These are phyloP conservation scores for Cryphonectria parasitica DNA, from an alignment of 2,329 filamentous ascomycete genomes.

Conservation along the genomic window DNA sequence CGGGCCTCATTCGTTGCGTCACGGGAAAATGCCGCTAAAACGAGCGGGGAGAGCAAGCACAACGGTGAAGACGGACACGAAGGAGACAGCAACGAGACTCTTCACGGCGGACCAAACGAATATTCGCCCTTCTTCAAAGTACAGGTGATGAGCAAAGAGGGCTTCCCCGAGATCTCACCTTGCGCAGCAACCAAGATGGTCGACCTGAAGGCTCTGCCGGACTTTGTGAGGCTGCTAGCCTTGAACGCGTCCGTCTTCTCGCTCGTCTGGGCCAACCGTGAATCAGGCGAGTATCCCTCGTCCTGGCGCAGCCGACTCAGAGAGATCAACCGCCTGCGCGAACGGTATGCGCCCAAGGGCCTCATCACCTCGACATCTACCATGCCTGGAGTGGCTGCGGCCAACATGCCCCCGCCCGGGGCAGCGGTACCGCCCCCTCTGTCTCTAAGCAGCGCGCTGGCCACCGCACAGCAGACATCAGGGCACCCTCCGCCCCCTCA, in stretches of 20 bases:
- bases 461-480: conserved; percentile 33
- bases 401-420: conserved; percentile 33
- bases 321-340: conserved; percentile 81
- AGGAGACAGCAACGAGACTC: conserved; percentile 3
- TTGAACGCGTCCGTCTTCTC: conserved; percentile 95
- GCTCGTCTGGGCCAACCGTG: conserved; percentile 80
- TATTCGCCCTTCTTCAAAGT: conserved; percentile 77
- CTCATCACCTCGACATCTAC: conserved; percentile 35
- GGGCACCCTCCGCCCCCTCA: conserved; percentile 34
- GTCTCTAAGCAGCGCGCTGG: conserved; percentile 27
- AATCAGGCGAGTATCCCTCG: conserved; percentile 81
- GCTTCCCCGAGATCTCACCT: conserved; percentile 89
- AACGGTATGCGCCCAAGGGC: conserved; percentile 60
- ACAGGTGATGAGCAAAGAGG: conserved; percentile 83
- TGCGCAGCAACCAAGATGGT: conserved; percentile 89
- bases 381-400: conserved; percentile 38
- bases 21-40: conserved; percentile 47
- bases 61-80: conserved; percentile 27
- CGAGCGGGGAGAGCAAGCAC: conserved; percentile 41
- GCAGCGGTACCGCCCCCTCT: conserved; percentile 19
- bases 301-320: conserved; percentile 87
- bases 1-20: conserved; percentile 74
- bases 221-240: conserved; percentile 85
- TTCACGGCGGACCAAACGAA: neutral
- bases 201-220: conserved; percentile 77